These are phyloP conservation scores for Alternaria rosae DNA, from an alignment of 2,329 filamentous ascomycete species.

Conservation along the genomic window DNA sequence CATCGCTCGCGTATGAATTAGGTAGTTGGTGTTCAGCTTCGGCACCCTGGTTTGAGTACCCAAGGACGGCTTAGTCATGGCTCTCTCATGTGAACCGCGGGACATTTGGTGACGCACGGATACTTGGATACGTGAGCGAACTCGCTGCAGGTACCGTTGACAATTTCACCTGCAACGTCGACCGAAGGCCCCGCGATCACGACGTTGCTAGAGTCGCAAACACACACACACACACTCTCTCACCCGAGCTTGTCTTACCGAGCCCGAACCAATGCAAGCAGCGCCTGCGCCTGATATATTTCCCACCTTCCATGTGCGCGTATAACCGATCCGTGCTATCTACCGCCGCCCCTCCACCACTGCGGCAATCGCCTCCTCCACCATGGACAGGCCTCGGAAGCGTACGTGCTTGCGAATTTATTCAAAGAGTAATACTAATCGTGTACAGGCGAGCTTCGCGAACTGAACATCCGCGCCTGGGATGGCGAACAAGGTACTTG, in stretches of 20 bases:
- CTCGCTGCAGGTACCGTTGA: constrained; percentile 35
- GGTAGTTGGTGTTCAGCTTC: not conserved
- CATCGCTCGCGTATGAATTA: not conserved
- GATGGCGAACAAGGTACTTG: constrained; percentile 80
- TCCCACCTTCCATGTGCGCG: constrained; percentile 45
- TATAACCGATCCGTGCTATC: constrained; percentile 43
- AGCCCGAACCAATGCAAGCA: constrained; percentile 45
- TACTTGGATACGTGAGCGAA: constrained; percentile 24
- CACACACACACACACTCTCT: constrained; percentile 22
- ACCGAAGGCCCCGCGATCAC: constrained; percentile 16
- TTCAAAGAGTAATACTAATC: constrained; percentile 28
- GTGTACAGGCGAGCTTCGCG: constrained; percentile 80
- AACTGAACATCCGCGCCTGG: constrained; percentile 88
- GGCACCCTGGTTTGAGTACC: constrained; percentile 4
- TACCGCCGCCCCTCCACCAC: constrained; percentile 44
- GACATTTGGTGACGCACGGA: constrained; percentile 21
- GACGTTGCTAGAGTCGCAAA: constrained; percentile 24
- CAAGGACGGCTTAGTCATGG: constrained; percentile 18
- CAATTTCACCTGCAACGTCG: constrained; percentile 15
- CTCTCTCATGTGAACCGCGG: constrained; percentile 9
- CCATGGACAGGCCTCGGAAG: constrained; percentile 61
- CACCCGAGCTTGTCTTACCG: constrained; percentile 29
- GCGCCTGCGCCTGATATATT: constrained; percentile 43
- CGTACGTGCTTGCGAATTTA: constrained; percentile 40
- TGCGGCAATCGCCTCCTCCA: constrained; percentile 39